Evolutionary conservation across 116 monocot species (phyloP).

Genomic region (Zostera marina): DNA sequence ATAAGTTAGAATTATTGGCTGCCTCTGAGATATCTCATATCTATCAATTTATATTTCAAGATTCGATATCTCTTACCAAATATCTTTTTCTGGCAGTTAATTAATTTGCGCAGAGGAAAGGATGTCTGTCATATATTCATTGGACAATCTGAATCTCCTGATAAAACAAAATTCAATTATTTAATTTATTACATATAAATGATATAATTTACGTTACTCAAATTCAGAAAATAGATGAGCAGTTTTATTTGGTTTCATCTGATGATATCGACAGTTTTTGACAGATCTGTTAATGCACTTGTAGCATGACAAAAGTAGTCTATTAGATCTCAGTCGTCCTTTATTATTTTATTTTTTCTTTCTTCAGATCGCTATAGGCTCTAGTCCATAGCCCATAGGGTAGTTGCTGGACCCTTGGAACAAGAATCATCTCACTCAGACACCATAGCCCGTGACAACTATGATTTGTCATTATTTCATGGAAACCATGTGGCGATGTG

Average conservation of each 20-base stretch:
- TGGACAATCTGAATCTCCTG: not conserved
- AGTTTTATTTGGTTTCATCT: not conserved
- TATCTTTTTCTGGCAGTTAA: no score
- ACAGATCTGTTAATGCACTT: not conserved
- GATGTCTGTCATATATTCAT: not conserved
- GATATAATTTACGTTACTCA: not conserved
- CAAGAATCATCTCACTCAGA: no score
- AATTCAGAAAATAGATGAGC: not conserved
- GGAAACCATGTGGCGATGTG: not conserved
- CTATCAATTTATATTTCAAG: not conserved
- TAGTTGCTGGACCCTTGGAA: no score
- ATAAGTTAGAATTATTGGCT: not conserved
- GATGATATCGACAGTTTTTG: conserved; percentile 3
- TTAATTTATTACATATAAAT: not conserved
- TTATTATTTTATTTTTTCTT: no score
- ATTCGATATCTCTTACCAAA: not conserved
- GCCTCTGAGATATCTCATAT: not conserved
- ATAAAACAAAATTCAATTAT: not conserved
- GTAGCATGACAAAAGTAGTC: no score
- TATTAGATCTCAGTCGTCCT: no score
- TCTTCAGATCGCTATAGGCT: no score
- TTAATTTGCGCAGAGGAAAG: no score
- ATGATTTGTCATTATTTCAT: no score
- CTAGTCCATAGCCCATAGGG: no score
- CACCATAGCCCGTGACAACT: not conserved